Base-by-base conservation (phyloP, 1,284 basidiomycete species). In the Cutaneotrichosporon cutaneum region DNA sequence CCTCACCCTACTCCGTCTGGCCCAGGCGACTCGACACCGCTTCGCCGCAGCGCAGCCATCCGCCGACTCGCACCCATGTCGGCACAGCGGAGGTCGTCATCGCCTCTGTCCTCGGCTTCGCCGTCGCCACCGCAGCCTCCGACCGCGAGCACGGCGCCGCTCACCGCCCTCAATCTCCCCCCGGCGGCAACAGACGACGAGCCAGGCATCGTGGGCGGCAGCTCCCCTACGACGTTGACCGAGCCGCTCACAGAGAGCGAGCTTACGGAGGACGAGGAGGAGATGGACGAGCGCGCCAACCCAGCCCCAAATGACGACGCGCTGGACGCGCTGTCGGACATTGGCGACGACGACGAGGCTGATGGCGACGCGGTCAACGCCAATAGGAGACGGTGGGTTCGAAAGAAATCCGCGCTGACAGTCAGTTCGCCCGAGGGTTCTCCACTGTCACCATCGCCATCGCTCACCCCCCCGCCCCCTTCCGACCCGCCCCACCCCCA, bases 381-480 rank as follows among this genome's bases (percentile, higher is more conserved):
- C 10, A n/a, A 30, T 24, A 32, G 10, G 16, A 56, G 56, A 39
- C 55, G 39, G 51, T 56, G 55, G 54, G 54, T 51, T 14, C 16
- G 8, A 22, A 4, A 21, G 2, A n/a, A 14, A 11, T 16, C 18
- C 13, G 22, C 22, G 32, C 60, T 58, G 22, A 60, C 35, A 3
- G 24, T n/a, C 45, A 64, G 63, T 5, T 51, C 56, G 1, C 21
- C 30, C 4, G 33, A 47, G 11, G 44, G 47, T 18, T 55, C 55
- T 21, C 58, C 58, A 16, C 57, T 58, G 2, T 69, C 68, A 8
- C 59, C 65, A 3, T 70, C 69, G 1, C 66, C 68, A 5, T 70
- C 68, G 3, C 60, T 70, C 42, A 70, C 68, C n/a, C 68, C 68
- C 8, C 68, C 68, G 9, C 68, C 68, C 1, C 66, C 68, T 4